These are phyloP conservation scores for Trichomonas tenax DNA, from an alignment of 208 protist genomes.

Conservation along the genomic window DNA sequence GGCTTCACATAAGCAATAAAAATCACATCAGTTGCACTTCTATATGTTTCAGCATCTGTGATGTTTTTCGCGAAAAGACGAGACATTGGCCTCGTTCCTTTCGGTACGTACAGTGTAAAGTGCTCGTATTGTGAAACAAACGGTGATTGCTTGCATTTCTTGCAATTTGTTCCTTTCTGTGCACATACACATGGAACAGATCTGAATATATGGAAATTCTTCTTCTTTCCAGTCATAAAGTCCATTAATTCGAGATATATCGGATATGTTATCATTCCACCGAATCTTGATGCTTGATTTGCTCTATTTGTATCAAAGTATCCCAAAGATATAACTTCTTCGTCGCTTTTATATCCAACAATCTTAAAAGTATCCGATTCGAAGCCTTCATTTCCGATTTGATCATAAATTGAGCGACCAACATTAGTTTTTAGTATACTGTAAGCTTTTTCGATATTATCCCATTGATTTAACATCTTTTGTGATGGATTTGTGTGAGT, in stretches of 20 bases:
- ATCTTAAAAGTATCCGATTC: background rate
- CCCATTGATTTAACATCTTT: background rate
- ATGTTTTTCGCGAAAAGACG: background rate
- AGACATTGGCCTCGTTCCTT: background rate
- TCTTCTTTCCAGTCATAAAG: background rate
- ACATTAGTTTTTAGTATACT: background rate
- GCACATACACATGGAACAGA: background rate
- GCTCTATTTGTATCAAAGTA: background rate
- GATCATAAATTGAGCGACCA: background rate
- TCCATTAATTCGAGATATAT: background rate
- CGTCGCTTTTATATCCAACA: background rate
- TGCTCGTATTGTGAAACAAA: background rate
- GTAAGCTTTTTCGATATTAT: background rate
- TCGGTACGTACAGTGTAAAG: background rate
- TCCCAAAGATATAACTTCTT: background rate
- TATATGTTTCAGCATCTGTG: background rate
- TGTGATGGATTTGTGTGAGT: background rate
- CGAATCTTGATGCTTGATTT: background rate
- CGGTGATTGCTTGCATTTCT: background rate
- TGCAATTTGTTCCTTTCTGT: background rate
- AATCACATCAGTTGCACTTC: background rate
- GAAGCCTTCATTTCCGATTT: background rate
- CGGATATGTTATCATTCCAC: background rate
- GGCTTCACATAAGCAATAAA: background rate
- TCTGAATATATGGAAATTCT: background rate